Percentiles rank a stretch among this genome's conserved stretches.
phyloP scores from a whole-genome alignment of 352 stramenopile species.

The Globisporangium radiosum region DNA sequence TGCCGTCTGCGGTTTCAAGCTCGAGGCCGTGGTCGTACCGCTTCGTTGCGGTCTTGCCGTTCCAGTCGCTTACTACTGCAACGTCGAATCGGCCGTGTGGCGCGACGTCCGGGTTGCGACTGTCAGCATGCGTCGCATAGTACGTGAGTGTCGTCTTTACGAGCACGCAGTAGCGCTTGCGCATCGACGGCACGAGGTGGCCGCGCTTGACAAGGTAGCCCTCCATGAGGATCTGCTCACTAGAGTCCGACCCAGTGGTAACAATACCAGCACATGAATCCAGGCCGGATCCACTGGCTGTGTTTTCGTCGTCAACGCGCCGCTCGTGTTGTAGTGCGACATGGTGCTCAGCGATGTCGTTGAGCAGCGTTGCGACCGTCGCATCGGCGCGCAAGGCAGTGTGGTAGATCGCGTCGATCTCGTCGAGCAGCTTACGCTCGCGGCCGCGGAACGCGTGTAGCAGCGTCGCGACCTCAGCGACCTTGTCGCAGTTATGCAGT shows the following conservation, averaged over 20 bases:
- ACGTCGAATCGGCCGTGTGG: conserved; percentile 36
- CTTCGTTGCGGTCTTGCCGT: conserved; percentile 51
- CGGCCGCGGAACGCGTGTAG: conserved; percentile 49
- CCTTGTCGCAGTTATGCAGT: conserved; percentile 84
- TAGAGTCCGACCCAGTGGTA: too few relatives aligned
- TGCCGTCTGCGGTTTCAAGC: conserved; percentile 53
- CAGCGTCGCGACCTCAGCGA: conserved; percentile 61
- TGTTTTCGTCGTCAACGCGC: not conserved
- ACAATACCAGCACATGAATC: too few relatives aligned
- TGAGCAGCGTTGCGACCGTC: conserved; percentile 20
- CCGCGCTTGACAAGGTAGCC: conserved; percentile 73
- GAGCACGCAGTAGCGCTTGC: conserved; percentile 69
- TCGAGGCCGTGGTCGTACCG: conserved; percentile 58
- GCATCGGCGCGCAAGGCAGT: conserved; percentile 32
- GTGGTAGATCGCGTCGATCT: conserved; percentile 69
- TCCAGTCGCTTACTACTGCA: conserved; percentile 57
- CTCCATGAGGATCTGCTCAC: conserved; percentile 42
- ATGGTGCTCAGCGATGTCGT: conserved; percentile 15
- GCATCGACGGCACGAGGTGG: conserved; percentile 66
- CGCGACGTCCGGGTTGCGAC: conserved; percentile 23
- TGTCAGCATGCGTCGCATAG: conserved; percentile 69
- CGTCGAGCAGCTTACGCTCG: conserved; percentile 36
- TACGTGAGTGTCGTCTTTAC: conserved; percentile 45
- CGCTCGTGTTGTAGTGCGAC: conserved; percentile 4
- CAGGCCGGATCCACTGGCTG: not conserved